These are phyloP conservation scores for Nemania bipapillata DNA, from an alignment of 2,329 filamentous ascomycete species.

Conservation along the genomic window DNA sequence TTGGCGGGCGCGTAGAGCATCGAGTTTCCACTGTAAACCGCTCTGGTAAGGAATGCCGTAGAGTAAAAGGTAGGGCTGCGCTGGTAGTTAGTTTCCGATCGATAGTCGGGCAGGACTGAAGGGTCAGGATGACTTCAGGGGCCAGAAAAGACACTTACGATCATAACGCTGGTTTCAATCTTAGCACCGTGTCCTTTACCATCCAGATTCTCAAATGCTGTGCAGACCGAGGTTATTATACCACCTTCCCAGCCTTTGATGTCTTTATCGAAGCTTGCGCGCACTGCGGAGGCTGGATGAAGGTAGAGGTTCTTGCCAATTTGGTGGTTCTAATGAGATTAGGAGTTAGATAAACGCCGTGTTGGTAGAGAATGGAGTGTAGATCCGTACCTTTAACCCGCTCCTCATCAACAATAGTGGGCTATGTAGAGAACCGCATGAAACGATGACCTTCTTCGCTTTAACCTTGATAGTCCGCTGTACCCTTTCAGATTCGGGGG, in stretches of 20 bases:
- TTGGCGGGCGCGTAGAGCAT: conserved; percentile 74
- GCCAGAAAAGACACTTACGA: conserved; percentile 56
- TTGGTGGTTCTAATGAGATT: conserved; percentile 71
- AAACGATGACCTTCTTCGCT: conserved; percentile 83
- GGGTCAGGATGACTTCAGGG: not conserved
- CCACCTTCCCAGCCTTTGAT: conserved; percentile 78
- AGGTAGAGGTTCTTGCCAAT: conserved; percentile 84
- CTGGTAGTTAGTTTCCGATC: conserved; percentile 23
- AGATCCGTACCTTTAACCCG: conserved; percentile 70
- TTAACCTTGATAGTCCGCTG: conserved; percentile 74
- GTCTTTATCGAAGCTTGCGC: conserved; percentile 75
- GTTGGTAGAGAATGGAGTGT: conserved; percentile 1
- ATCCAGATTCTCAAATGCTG: conserved; percentile 83
- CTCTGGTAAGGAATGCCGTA: conserved; percentile 72
- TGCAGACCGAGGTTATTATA: conserved; percentile 82
- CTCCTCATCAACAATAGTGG: conserved; percentile 81
- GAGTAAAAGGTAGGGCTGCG: conserved; percentile 71
- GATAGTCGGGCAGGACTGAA: not conserved
- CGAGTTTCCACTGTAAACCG: conserved; percentile 77
- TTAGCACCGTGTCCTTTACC: conserved; percentile 83
- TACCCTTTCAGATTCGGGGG: conserved; percentile 59
- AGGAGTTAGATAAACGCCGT: not conserved
- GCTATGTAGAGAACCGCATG: conserved; percentile 78
- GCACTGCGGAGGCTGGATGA: conserved; percentile 74
- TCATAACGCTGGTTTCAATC: conserved; percentile 79